Conservation (phyloP, 352 stramenopile genomes). For the Saprolegnia diclina region DNA sequence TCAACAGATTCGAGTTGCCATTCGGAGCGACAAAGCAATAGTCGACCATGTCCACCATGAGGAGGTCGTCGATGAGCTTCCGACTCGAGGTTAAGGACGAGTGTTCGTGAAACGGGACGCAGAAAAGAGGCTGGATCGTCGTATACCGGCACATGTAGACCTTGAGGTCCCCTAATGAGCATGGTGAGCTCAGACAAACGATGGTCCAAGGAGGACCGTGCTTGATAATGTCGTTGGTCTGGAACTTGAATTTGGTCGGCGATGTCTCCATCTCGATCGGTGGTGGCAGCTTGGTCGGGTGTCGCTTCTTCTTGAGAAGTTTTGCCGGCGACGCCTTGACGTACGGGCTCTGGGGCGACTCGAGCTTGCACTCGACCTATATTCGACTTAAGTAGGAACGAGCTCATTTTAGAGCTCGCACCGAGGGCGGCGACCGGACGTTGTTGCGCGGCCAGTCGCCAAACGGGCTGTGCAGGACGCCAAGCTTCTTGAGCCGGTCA, state of each 20-base stretch:
- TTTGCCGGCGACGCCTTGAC: neutral
- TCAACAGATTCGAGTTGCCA: conserved; percentile 9
- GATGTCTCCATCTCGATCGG: neutral
- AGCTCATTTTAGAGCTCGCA: neutral
- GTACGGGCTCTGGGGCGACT: neutral
- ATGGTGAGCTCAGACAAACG: neutral
- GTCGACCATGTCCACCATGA: conserved; percentile 22
- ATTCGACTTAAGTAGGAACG: neutral
- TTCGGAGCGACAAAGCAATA: conserved; percentile 21
- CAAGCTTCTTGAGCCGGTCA: neutral
- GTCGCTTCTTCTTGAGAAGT: neutral
- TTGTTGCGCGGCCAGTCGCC: conserved; percentile 5
- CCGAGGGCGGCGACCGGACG: neutral
- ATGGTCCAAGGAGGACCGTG: neutral
- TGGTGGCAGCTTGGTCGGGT: neutral
- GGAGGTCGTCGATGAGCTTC: conserved; percentile 17
- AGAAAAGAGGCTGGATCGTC: conserved; percentile 26
- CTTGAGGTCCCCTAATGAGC: conserved; percentile 18
- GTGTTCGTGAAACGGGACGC: conserved; percentile 23
- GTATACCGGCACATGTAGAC: conserved; percentile 26
- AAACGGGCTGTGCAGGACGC: conserved; percentile 23
- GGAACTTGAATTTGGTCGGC: conserved; percentile 18
- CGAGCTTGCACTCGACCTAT: neutral
- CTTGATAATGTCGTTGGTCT: conserved; percentile 26
- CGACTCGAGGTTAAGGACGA: conserved; percentile 8